These are phyloP conservation scores for Asparagopsis taxiformis DNA, from an alignment of 31 red algal genomes.

Conservation along the genomic window DNA sequence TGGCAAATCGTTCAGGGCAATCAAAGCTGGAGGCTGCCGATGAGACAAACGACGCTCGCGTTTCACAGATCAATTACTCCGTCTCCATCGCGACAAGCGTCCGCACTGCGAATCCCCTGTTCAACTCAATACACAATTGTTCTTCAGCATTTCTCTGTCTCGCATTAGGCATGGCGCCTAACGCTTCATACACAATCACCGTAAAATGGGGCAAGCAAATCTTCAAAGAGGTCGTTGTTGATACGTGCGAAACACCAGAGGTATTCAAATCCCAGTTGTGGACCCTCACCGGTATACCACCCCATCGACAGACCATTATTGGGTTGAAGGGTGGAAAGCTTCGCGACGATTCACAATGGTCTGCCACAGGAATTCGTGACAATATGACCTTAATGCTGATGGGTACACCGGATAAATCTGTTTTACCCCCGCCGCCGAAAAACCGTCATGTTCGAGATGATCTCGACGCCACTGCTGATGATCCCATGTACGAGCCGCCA, in stretches of 20 bases:
- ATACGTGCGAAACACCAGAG: slow-evolving; percentile 36
- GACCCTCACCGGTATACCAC: slow-evolving; percentile 77
- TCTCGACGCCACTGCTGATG: slow-evolving; percentile 34
- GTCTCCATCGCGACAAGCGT: too few species aligned
- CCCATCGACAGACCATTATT: slow-evolving; percentile 80
- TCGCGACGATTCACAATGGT: slow-evolving; percentile 47
- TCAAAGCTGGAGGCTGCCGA: too few species aligned
- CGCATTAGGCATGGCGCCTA: too few species aligned
- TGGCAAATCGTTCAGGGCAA: too few species aligned
- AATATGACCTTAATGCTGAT: slow-evolving; percentile 76
- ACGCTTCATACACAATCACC: slow-evolving; percentile 15
- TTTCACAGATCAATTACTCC: too few species aligned
- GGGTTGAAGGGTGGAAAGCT: slow-evolving; percentile 85
- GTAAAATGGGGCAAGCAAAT: slow-evolving; percentile 69
- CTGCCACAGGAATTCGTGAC: slow-evolving; percentile 34
- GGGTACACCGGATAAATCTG: slow-evolving; percentile 73
- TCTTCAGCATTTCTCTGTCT: too few species aligned
- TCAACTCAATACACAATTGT: too few species aligned
- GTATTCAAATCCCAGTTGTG: slow-evolving; percentile 78
- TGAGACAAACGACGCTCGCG: too few species aligned
- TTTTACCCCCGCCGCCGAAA: slow-evolving; percentile 33
- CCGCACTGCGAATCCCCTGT: too few species aligned
- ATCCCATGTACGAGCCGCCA: slow-evolving; percentile 3
- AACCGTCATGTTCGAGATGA: slow-evolving; percentile 44
- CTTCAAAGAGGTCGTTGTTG: slow-evolving; percentile 29